Base-by-base conservation (phyloP, 2,329 filamentous ascomycete species). In the Cercospora janseana region DNA sequence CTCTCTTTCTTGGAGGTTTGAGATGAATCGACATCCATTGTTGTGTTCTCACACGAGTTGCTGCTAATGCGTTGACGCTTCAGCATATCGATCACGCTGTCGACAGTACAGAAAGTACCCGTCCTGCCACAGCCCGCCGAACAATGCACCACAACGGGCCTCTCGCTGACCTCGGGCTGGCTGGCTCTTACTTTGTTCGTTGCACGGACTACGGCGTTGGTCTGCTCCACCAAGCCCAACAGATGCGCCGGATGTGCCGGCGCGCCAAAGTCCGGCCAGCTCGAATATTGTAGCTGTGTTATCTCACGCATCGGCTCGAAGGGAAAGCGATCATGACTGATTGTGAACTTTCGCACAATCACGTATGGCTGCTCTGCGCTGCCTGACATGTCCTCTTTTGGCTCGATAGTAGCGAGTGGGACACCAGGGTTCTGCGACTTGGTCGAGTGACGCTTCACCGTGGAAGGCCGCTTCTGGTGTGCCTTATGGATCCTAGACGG, bases 201-300 rank as follows among this genome's bases (percentile, higher is more conserved):
- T 68, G 75, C 60, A 71, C 78, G 49, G 70, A 80, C 59, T 69
- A 85, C 72, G 78, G 86, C 79, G 83, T 89, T 93, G 61, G 86
- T 88, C 45, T 95, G 80, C 68, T 96, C 90, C n/a, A 97, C 87
- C 12, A 98, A 73, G 2, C 86, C 87, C 12, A 98, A 77, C 2
- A 98, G 78, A 63, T 97, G 90, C 4, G 83, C 82, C 1, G 93
- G 90, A 63, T 94, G 87, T 0, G 93, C 90, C 0, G 92, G 92
- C 0, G 90, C 86, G 15, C 93, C 93, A 69, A 97, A 96, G 65
- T 98, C 93, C 0, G 93, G 93, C 93, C 93, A 98, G n/a, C 86
- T 85, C 0, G 89, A 83, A 67, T 96, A 97, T 66, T 97, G 91
- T 10, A 98, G 75, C 61, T 98, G 93, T 0, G 91, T 96, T 55